Conservation (phyloP, 345 rosid genomes). For the Aquilaria sinensis region DNA sequence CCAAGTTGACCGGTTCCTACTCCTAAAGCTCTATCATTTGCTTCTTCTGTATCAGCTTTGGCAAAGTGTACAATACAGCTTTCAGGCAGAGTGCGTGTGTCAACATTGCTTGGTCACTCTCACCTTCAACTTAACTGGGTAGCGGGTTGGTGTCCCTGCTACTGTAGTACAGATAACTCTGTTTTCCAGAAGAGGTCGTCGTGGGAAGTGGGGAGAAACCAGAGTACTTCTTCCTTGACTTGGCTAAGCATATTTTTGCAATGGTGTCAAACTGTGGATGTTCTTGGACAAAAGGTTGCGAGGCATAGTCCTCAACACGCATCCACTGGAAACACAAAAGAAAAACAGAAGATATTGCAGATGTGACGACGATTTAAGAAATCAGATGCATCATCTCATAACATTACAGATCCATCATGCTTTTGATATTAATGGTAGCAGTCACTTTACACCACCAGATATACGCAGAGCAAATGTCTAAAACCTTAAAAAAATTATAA, state of each 20-base stretch:
- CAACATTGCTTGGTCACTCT: not conserved
- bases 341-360: too few species aligned
- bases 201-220: conserved; percentile 45
- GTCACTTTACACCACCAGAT: too few species aligned
- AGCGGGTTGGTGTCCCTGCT: conserved; percentile 12
- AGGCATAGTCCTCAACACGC: conserved; percentile 53
- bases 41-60: too few species aligned
- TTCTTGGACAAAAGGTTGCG: conserved; percentile 40
- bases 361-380: not conserved
- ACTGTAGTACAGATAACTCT: conserved; percentile 44
- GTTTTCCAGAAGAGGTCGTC: conserved; percentile 41
- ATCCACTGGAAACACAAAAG: conserved; percentile 49
- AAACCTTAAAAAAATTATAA: too few species aligned
- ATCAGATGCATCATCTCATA: not conserved
- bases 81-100: too few species aligned
- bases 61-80: too few species aligned
- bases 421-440: too few species aligned
- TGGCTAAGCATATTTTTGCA: conserved; percentile 53
- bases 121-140: not conserved
- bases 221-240: conserved; percentile 27
- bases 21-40: too few species aligned
- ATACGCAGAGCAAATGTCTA: too few species aligned
- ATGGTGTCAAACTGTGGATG: conserved; percentile 39
- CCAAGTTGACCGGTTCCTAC: too few species aligned
- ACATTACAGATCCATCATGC: too few species aligned